Evolutionary conservation across 108 stramenopile species (phyloP), one percentile per base, ranked within the genome.

Genomic region (Chaetoceros tenuissimus): DNA sequence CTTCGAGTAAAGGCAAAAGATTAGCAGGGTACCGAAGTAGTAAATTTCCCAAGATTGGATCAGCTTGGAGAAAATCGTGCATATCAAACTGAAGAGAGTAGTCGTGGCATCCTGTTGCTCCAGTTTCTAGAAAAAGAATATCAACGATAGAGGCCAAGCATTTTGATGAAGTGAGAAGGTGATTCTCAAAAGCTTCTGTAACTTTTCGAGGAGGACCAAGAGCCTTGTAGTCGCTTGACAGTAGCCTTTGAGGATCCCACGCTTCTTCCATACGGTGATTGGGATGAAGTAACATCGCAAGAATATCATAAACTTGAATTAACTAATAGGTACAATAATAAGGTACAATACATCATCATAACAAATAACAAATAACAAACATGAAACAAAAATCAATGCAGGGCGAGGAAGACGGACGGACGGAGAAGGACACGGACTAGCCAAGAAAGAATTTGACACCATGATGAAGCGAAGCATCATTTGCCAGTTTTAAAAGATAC

Each of bases 1-100:
- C 85, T 57, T 86, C 85, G 24, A 92, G 57, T 19, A 92, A 27
- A 8, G 78, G 84, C 58, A 87, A 55, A 48, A 87, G 55, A 0
- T 82, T 84, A 28, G 82, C 71, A 21, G 91, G 91, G 71, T 73
- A 92, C 24, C 76, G 69, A 29, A 92, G 56, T 3, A 88, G 69
- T 20, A 88, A 24, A 53, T 86, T 79, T 1, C 91, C 91, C 56
- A 92, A 48, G 3, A 85, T 71, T 8, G 85, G 79, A 68, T 88
- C 81, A 1, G 56, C 44, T n/a, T 66, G 56, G 19, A 82, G 55
- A 27, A 92, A 48, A 45, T 86, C 84, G 60, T 77, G 85, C 43
- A 77, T 71, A 44, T 86, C 83, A 23, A 76, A 69, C 62, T 72
- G 67, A 10, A 76, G 60, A 29, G 75, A 76, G 1, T 26, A 28